Percentiles rank a stretch among this genome's conserved stretches.
Evolutionary conservation across 108 stramenopile species (phyloP).

Genomic region (Nannochloropsis salina): DNA sequence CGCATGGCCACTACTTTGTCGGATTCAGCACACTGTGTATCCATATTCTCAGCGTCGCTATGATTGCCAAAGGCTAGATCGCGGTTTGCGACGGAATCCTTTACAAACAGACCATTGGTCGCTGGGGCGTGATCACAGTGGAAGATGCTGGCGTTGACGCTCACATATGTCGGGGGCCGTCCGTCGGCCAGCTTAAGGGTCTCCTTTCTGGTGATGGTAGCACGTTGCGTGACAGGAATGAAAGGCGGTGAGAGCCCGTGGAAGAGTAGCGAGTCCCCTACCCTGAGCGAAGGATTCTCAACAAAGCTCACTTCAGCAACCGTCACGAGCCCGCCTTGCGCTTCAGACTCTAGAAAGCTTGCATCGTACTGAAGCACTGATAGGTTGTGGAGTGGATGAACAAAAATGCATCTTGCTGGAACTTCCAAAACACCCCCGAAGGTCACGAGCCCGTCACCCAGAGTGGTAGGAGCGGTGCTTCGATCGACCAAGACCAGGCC

Average conservation of each 20-base stretch:
- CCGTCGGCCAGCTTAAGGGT: background rate
- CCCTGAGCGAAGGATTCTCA: background rate
- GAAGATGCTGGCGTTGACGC: background rate
- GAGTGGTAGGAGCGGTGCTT: slow-evolving; percentile 46
- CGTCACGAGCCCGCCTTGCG: background rate
- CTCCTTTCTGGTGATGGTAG: slow-evolving; percentile 29
- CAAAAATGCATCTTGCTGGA: slow-evolving; percentile 38
- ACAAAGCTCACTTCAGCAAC: background rate
- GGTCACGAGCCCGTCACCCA: slow-evolving; percentile 51
- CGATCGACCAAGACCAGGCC: slow-evolving; percentile 58
- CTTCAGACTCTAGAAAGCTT: slow-evolving; percentile 26
- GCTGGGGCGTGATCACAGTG: slow-evolving; percentile 1
- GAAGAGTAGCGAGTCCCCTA: slow-evolving; percentile 35
- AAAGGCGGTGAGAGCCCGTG: slow-evolving; percentile 32
- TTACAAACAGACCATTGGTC: background rate
- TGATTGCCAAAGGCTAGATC: background rate
- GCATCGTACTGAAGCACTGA: slow-evolving; percentile 51
- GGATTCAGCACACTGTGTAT: background rate
- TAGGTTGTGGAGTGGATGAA: slow-evolving; percentile 55
- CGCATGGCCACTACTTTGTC: background rate
- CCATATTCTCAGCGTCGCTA: background rate
- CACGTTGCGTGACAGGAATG: slow-evolving; percentile 33
- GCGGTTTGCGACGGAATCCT: background rate
- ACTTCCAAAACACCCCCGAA: slow-evolving; percentile 50
- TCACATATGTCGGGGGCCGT: background rate